Conservation (phyloP, 352 stramenopile genomes). For the Phytophthora pinifolia region DNA sequence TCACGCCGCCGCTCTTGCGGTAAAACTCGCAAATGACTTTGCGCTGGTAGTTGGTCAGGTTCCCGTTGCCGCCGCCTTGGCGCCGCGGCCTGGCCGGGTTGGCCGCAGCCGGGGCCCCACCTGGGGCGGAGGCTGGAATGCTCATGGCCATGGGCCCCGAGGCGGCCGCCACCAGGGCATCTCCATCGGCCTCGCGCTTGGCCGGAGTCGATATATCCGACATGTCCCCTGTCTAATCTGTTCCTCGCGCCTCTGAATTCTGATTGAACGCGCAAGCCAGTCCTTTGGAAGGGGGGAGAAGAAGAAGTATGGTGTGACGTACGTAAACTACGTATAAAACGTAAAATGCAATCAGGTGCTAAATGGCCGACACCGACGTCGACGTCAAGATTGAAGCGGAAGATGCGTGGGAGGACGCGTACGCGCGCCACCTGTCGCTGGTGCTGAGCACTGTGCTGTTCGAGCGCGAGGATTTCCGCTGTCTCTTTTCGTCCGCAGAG, state of each 20-base stretch:
- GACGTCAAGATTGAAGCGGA: constrained; percentile 1
- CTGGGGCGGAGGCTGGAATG: background rate
- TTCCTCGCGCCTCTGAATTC: constrained; percentile 12
- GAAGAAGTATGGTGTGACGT: background rate
- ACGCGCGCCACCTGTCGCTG: constrained; percentile 60
- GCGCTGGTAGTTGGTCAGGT: constrained; percentile 84
- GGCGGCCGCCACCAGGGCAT: no score
- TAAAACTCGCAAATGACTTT: constrained; percentile 88
- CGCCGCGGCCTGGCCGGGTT: constrained; percentile 13
- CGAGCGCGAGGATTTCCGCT: constrained; percentile 47
- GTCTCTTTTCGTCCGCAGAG: constrained; percentile 52
- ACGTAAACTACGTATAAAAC: no score
- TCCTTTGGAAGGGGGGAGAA: background rate
- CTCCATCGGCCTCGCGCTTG: constrained; percentile 2
- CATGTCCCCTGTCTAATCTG: constrained; percentile 7
- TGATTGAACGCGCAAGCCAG: no score
- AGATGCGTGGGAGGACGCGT: constrained; percentile 49
- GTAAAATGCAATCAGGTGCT: no score
- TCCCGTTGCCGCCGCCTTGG: constrained; percentile 52
- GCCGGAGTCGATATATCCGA: background rate
- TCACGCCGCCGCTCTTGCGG: constrained; percentile 73
- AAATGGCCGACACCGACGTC: background rate
- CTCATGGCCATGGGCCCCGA: background rate
- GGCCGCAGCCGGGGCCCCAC: background rate
- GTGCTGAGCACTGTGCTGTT: constrained; percentile 48